phyloP scores from a whole-genome alignment of 257 asterid species.

The Penstemon davidsonii region DNA sequence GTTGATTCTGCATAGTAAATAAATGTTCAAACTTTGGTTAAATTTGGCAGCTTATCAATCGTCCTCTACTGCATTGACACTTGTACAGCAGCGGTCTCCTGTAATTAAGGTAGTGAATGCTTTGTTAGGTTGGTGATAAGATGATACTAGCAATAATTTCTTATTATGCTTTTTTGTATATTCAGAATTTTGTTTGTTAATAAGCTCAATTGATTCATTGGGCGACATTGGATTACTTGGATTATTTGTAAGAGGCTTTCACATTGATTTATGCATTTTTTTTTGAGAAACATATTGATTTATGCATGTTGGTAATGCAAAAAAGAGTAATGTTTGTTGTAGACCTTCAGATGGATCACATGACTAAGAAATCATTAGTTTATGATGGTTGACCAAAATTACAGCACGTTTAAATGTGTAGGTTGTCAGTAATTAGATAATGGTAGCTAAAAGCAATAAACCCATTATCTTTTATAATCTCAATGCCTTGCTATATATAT shows the following conservation, averaged over 20 bases:
- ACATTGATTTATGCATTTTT: no score
- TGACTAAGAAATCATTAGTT: no score
- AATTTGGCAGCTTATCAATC: slow-evolving; percentile 67
- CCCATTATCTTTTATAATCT: no score
- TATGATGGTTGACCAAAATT: no score
- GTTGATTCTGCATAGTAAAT: background rate
- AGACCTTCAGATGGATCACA: no score
- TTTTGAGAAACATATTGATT: no score
- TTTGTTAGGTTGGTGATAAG: background rate
- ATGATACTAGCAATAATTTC: background rate
- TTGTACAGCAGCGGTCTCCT: slow-evolving; percentile 94
- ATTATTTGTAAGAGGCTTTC: background rate
- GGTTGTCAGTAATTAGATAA: no score
- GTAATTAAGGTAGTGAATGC: slow-evolving; percentile 63
- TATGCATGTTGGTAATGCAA: no score
- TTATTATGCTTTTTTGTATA: background rate
- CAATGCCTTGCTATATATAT: no score
- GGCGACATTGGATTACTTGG: background rate
- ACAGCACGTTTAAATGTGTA: no score
- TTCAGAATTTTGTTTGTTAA: background rate
- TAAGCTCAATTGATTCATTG: background rate
- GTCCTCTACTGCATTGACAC: slow-evolving; percentile 51
- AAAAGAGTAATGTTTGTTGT: no score
- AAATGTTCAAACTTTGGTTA: slow-evolving; percentile 22
- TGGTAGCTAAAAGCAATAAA: no score